A percentile compares a stretch with the other conserved stretches of the same genome.
These are phyloP conservation scores for Nakataea oryzae DNA, from an alignment of 2,329 filamentous ascomycete species.

Conservation along the genomic window DNA sequence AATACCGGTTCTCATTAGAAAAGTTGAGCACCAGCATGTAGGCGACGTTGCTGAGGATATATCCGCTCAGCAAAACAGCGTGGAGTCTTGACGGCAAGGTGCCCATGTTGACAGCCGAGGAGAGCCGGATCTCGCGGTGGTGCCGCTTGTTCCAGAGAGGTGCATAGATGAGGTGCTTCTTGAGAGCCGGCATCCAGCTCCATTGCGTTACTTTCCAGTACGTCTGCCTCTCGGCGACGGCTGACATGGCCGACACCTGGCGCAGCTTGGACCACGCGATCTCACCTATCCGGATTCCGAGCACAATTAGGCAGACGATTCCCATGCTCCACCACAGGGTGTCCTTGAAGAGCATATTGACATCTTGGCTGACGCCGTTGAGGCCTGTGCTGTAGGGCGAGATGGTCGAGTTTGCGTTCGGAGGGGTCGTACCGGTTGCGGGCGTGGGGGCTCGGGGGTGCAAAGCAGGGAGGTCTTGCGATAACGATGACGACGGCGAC, in stretches of 20 bases:
- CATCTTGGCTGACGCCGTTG: conserved; percentile 48
- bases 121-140: conserved; percentile 40
- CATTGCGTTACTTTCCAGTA: conserved; percentile 51
- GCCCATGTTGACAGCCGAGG: conserved; percentile 36
- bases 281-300: conserved; percentile 42
- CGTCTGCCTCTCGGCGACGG: conserved; percentile 36
- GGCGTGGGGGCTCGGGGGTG: too few relatives aligned
- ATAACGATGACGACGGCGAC: background rate
- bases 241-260: conserved; percentile 48
- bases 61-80: conserved; percentile 42
- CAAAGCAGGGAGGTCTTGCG: background rate
- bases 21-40: conserved; percentile 57
- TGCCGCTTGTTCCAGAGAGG: conserved; percentile 56
- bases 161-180: conserved; percentile 53
- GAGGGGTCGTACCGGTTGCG: background rate
- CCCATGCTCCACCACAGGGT: conserved; percentile 52
- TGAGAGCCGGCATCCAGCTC: conserved; percentile 50
- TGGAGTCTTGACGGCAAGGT: conserved; percentile 58
- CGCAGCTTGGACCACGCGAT: conserved; percentile 45
- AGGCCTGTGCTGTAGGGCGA: conserved; percentile 44
- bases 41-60: conserved; percentile 47
- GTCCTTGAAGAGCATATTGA: conserved; percentile 47
- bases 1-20: conserved; percentile 43
- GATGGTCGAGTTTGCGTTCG: conserved; percentile 34
- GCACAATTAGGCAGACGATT: conserved; percentile 39